Evolutionary conservation across 345 rosid species (phyloP), one percentile per base, ranked within the genome.

Genomic region (Psidium friedrichsthalianum): DNA sequence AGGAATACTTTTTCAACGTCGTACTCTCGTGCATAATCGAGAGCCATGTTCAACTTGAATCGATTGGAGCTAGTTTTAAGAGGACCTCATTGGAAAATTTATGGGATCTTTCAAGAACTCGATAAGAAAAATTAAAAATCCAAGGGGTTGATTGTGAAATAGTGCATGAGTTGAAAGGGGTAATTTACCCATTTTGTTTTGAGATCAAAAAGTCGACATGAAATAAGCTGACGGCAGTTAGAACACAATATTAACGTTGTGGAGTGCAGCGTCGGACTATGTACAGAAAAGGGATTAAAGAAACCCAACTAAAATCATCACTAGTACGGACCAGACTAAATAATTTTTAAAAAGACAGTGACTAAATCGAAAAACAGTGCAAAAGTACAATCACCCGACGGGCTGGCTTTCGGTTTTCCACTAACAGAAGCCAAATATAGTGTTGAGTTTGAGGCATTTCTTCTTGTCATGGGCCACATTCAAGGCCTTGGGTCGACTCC

Each of bases 21-120:
- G 6, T n/a, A 64, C 7, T 3, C 0, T n/a, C 1, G 3, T n/a
- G 1, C 11, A 29, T 0, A 2, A 3, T 15, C 8, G 0, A 32
- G 76, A 1, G 1, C 8, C 18, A 1, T 4, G 42, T 56, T n/a
- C 25, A 27, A 6, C 74, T 27, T 3, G 21, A 61, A 61, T 14
- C 6, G 74, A 27, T 6, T 3, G 22, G 11, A 2, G 18, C 40
- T 7, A 8, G 24, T 8, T 29, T 51, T 2, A 7, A 6, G 76
- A 18, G 18, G 15, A 59, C 36, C 6, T 59, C 7, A 59, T 2
- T 27, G 69, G 69, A 59, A 59, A 59, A 13, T 27, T 27, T 59
- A 59, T 27, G 6, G n/a, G 6, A 27, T 59, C 16, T 6, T 59
- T 59, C 18, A 59, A 59, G 18, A 59, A 59, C 8, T 59, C 13